Conservation (phyloP, 306 rosid genomes). For the Fragaria ananassa region DNA sequence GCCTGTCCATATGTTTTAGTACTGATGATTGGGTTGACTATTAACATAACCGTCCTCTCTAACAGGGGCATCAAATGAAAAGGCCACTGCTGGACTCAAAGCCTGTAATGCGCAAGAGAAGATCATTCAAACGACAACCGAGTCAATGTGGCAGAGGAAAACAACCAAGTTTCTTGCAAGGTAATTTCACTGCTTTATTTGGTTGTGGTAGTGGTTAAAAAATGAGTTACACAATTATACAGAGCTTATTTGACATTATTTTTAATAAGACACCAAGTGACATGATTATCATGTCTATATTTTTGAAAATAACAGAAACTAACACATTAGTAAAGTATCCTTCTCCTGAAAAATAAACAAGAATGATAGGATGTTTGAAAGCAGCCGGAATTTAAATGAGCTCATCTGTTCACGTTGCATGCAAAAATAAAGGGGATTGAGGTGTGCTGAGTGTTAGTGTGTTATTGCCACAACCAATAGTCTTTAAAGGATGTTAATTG, state of each 20-base stretch:
- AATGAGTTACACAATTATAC: background rate
- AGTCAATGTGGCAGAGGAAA: conserved; percentile 55
- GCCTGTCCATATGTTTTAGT: background rate
- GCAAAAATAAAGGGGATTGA: background rate
- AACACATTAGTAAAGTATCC: background rate
- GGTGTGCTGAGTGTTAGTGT: background rate
- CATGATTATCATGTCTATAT: background rate
- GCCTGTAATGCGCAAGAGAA: conserved; percentile 49
- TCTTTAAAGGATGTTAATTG: background rate
- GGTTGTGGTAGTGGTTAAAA: background rate
- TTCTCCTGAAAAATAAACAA: background rate
- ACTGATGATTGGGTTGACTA: background rate
- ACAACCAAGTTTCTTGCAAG: conserved; percentile 47
- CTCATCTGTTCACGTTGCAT: background rate
- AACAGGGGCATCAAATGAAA: conserved; percentile 50
- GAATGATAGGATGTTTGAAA: background rate
- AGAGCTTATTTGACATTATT: background rate
- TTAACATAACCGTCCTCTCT: conserved; percentile 14
- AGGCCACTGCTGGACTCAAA: conserved; percentile 45
- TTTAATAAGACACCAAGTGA: background rate
- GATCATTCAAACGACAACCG: conserved; percentile 63
- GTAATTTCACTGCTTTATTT: conserved; percentile 26
- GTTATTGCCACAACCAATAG: background rate
- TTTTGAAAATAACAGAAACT: background rate
- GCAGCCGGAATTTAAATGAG: background rate